Conservation (phyloP, 1,284 basidiomycete genomes). For the Ganoderma boninense region DNA sequence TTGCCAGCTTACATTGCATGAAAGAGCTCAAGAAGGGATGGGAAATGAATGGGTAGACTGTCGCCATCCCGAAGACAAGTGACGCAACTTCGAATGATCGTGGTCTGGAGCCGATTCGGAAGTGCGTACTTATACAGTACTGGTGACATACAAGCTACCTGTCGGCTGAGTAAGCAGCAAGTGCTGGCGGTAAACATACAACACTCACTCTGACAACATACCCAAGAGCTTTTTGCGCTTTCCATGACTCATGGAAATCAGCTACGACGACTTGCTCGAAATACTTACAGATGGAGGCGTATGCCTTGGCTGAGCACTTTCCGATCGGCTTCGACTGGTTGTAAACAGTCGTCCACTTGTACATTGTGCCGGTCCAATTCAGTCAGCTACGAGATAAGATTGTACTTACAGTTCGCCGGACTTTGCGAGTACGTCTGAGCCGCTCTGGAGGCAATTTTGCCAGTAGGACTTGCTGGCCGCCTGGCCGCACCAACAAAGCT, state of each 20-base stretch:
- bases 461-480: too few relatives aligned
- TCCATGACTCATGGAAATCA: neutral
- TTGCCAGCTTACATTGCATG: neutral
- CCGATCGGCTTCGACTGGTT: too few relatives aligned
- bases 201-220: neutral
- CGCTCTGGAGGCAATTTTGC: too few relatives aligned
- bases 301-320: too few relatives aligned
- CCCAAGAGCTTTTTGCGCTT: neutral
- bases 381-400: too few relatives aligned
- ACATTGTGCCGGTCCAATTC: too few relatives aligned
- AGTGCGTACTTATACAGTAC: neutral
- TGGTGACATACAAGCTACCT: neutral
- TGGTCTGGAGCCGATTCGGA: constrained; percentile 1
- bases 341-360: too few relatives aligned
- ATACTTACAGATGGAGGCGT: too few relatives aligned
- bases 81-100: constrained; percentile 18
- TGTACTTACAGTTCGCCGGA: too few relatives aligned
- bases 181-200: neutral
- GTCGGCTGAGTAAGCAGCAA: constrained; percentile 2
- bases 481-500: too few relatives aligned
- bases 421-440: too few relatives aligned
- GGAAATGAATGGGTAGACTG: constrained; percentile 12
- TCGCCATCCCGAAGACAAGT: constrained; percentile 25
- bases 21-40: neutral
- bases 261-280: neutral